Percentiles rank a stretch among this genome's conserved stretches.
Conservation (phyloP, 805 yeast genomes). For the Wickerhamomyces kurtzmanii region DNA sequence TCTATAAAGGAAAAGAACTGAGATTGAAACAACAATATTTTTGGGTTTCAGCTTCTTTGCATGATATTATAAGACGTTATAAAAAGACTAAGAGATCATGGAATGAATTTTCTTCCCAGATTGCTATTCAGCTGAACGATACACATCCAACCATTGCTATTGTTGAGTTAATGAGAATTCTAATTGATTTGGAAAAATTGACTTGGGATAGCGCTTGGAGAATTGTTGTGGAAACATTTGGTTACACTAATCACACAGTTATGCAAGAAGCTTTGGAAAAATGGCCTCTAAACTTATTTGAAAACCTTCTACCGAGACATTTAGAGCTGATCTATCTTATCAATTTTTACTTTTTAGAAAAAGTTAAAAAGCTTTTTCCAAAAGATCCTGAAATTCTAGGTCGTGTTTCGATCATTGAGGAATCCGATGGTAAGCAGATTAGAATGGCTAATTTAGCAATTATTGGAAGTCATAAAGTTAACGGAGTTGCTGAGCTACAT, state of each 20-base stretch:
- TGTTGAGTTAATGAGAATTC: slow-evolving; percentile 79
- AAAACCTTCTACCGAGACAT: slow-evolving; percentile 80
- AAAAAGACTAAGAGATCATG: slow-evolving; percentile 71
- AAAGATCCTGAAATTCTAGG: slow-evolving; percentile 51
- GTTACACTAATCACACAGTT: slow-evolving; percentile 92
- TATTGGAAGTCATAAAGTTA: slow-evolving; percentile 86
- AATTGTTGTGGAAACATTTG: slow-evolving; percentile 71
- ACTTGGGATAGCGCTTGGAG: slow-evolving; percentile 83
- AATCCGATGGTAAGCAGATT: slow-evolving; percentile 68
- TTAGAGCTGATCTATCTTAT: slow-evolving; percentile 83
- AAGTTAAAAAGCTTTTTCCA: slow-evolving; percentile 71
- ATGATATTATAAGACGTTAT: slow-evolving; percentile 84
- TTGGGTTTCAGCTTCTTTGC: slow-evolving; percentile 93
- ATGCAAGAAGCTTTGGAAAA: slow-evolving; percentile 92
- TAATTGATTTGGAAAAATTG: slow-evolving; percentile 75
- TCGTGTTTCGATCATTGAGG: slow-evolving; percentile 81
- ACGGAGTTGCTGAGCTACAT: slow-evolving; percentile 94
- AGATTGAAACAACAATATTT: slow-evolving; percentile 93
- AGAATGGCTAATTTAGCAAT: slow-evolving; percentile 91
- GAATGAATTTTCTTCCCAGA: slow-evolving; percentile 74
- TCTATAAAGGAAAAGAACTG: slow-evolving; percentile 82
- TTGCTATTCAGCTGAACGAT: slow-evolving; percentile 90
- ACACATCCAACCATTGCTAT: slow-evolving; percentile 92
- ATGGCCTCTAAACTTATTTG: slow-evolving; percentile 84
- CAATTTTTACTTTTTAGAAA: slow-evolving; percentile 68